These are phyloP conservation scores for Ganoderma lingzhi DNA, from an alignment of 1,284 basidiomycete genomes.

Conservation along the genomic window DNA sequence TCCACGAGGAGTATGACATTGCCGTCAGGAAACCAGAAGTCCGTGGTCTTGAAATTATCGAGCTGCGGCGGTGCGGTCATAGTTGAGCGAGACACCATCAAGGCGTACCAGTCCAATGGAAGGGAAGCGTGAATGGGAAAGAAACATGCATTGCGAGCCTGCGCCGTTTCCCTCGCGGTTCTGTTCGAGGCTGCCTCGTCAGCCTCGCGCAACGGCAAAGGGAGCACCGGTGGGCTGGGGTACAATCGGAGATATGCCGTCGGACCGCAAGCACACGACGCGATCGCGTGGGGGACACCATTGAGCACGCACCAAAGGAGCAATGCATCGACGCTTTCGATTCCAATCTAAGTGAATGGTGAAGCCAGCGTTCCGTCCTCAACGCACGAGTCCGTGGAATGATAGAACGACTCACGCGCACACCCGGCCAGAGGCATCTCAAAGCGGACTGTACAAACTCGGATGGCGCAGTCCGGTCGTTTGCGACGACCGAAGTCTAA, in stretches of 20 bases:
- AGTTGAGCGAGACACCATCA: slow-evolving; percentile 18
- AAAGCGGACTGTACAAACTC: neutral
- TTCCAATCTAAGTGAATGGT: neutral
- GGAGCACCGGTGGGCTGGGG: neutral
- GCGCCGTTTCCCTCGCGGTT: neutral
- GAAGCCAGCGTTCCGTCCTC: neutral
- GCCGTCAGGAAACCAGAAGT: slow-evolving; percentile 78
- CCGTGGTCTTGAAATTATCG: slow-evolving; percentile 48
- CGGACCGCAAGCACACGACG: neutral
- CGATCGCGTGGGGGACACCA: neutral
- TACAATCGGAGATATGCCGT: neutral
- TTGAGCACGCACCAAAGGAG: neutral
- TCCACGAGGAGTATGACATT: slow-evolving; percentile 70
- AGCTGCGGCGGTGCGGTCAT: slow-evolving; percentile 15
- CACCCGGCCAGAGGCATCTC: neutral
- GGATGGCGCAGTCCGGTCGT: neutral
- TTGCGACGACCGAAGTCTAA: neutral
- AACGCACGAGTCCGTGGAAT: neutral
- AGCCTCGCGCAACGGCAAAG: slow-evolving; percentile 9
- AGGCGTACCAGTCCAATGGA: slow-evolving; percentile 8
- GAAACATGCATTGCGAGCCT: neutral
- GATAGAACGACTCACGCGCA: neutral
- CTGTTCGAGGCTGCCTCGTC: slow-evolving; percentile 10
- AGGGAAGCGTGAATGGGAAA: slow-evolving; percentile 1
- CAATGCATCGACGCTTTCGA: neutral